phyloP scores from a whole-genome alignment of 2,329 filamentous ascomycete genomes.

The Ophiognomonia clavigignenti-juglandacearum region DNA sequence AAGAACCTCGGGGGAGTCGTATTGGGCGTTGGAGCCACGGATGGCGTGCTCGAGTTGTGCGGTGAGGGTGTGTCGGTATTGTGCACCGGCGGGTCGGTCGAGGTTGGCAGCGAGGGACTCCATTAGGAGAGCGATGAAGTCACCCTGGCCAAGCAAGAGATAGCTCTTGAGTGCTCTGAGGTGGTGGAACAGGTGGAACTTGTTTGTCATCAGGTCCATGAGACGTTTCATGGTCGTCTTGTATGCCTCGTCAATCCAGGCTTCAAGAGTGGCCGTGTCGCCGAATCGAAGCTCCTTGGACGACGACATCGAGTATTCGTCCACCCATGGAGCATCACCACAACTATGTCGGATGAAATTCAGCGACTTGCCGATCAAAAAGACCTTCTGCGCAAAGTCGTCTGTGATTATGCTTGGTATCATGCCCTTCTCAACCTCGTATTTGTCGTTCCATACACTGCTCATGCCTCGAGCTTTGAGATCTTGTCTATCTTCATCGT shows the following conservation, averaged over 20 bases:
- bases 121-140: conserved; percentile 96
- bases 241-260: conserved; percentile 94
- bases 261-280: conserved; percentile 85
- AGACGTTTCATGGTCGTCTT: conserved; percentile 96
- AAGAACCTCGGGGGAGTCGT: conserved; percentile 86
- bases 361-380: conserved; percentile 93
- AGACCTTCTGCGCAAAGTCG: conserved; percentile 94
- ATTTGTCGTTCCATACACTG: conserved; percentile 98
- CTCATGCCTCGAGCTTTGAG: conserved; percentile 60
- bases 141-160: conserved; percentile 87
- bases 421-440: conserved; percentile 78
- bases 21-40: conserved; percentile 93
- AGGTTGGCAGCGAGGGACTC: conserved; percentile 90
- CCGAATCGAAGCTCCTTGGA: conserved; percentile 91
- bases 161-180: conserved; percentile 90
- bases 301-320: conserved; percentile 86
- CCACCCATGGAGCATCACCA: conserved; percentile 90
- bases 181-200: conserved; percentile 93
- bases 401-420: conserved; percentile 89
- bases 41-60: conserved; percentile 98
- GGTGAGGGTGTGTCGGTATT: conserved; percentile 93
- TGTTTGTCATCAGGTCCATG: conserved; percentile 88
- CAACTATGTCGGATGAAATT: conserved; percentile 98
- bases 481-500: conserved; percentile 38
- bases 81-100: conserved; percentile 90